Conservation (phyloP, 2,329 filamentous ascomycete genomes). For the Fusarium oligoseptatum region DNA sequence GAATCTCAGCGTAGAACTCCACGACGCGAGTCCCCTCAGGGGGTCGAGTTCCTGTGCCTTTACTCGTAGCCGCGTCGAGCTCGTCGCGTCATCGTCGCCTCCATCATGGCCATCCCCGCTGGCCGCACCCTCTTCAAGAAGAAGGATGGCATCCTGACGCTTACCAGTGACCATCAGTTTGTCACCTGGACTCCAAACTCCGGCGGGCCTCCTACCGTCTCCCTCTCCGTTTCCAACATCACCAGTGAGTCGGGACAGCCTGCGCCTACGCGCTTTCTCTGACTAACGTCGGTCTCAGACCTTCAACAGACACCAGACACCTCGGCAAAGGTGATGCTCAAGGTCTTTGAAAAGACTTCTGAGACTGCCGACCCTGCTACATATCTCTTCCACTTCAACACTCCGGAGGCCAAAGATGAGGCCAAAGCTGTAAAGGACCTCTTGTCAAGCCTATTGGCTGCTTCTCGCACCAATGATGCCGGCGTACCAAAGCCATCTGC, state of each 20-base stretch:
- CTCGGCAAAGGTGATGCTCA: slow-evolving; percentile 92
- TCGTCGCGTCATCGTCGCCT: neutral
- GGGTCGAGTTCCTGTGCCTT: neutral
- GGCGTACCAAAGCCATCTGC: slow-evolving; percentile 62
- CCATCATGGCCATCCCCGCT: slow-evolving; percentile 68
- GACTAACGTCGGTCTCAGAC: slow-evolving; percentile 66
- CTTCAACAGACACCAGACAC: slow-evolving; percentile 93
- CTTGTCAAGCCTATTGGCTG: slow-evolving; percentile 82
- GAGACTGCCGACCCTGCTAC: slow-evolving; percentile 71
- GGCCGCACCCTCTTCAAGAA: slow-evolving; percentile 90
- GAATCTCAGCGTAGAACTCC: neutral
- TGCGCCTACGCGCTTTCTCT: neutral
- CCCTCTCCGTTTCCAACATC: slow-evolving; percentile 80
- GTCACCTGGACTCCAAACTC: slow-evolving; percentile 85
- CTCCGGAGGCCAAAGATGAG: slow-evolving; percentile 81
- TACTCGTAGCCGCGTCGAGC: neutral
- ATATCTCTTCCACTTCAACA: slow-evolving; percentile 92
- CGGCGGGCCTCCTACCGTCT: slow-evolving; percentile 74
- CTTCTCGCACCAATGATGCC: slow-evolving; percentile 70
- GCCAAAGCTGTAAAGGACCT: slow-evolving; percentile 88
- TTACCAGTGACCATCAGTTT: slow-evolving; percentile 79
- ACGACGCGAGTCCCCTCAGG: neutral
- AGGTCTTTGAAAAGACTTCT: slow-evolving; percentile 82
- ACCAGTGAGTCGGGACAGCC: slow-evolving; percentile 72
- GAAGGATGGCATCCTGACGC: slow-evolving; percentile 86